These are phyloP conservation scores for Suhomyces sp. DNA, from an alignment of 805 yeast species.

Conservation along the genomic window DNA sequence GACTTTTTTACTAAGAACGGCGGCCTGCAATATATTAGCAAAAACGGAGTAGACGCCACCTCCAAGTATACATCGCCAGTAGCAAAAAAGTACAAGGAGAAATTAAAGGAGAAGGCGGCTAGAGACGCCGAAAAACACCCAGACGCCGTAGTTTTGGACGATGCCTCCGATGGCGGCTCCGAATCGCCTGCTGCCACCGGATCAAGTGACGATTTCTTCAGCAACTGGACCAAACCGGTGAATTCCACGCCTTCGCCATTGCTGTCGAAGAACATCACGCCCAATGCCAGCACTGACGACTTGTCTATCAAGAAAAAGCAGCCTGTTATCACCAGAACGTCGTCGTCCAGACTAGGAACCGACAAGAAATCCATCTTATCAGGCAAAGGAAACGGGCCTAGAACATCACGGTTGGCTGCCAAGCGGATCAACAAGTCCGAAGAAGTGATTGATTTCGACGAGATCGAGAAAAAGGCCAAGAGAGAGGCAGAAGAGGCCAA, in stretches of 20 bases:
- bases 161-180: slow-evolving; percentile 27
- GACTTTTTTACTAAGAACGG: slow-evolving; percentile 84
- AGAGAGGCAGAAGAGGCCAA: slow-evolving; percentile 72
- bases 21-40: slow-evolving; percentile 64
- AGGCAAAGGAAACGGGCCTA: slow-evolving; percentile 51
- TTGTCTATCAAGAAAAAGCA: slow-evolving; percentile 13
- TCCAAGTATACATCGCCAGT: slow-evolving; percentile 77
- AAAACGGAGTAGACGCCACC: slow-evolving; percentile 51
- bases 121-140: slow-evolving; percentile 72
- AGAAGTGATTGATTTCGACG: slow-evolving; percentile 56
- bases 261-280: slow-evolving; percentile 45
- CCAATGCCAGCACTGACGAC: slow-evolving; percentile 38
- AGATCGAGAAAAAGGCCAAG: slow-evolving; percentile 72
- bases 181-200: slow-evolving; percentile 33
- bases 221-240: slow-evolving; percentile 85
- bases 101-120: slow-evolving; percentile 63
- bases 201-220: slow-evolving; percentile 80
- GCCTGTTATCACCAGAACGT: slow-evolving; percentile 20
- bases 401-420: slow-evolving; percentile 54
- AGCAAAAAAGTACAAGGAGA: slow-evolving; percentile 79
- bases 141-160: slow-evolving; percentile 66
- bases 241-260: slow-evolving; percentile 52
- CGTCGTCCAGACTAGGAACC: slow-evolving; percentile 24
- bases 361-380: slow-evolving; percentile 39
- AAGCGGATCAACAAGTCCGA: slow-evolving; percentile 49